Base-by-base conservation (phyloP, 495 filamentous ascomycete genomes). In the Podospora pseudoanserina region DNA sequence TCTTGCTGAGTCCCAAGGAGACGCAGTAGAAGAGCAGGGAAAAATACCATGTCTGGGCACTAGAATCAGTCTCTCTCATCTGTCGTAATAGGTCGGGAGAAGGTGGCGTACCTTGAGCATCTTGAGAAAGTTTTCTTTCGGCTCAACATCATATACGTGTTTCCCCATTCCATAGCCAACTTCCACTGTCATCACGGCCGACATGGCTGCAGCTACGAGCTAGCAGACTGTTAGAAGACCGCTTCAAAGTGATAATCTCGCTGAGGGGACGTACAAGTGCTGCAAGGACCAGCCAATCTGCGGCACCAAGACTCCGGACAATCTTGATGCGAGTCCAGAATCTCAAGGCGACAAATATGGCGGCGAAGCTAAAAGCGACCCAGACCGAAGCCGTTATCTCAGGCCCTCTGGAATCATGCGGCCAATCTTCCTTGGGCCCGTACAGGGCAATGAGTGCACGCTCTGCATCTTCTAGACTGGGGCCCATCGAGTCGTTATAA, bases 241-340 rank as follows among this genome's bases (percentile, higher is more conserved):
- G n/a, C 18, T 19, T 30, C 11, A 19, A 23, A 9, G 68, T 16
- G 7, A n/a, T 30, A 32, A 15, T 15, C 26, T 30, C 19, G 15
- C 59, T 9, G 7, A 11, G 7, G 39, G 15, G 60, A 69, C 64
- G 16, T 63, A 77, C 73, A 18, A 72, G 49, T 15, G 75, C 65
- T 6, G 70, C 18, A 5, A 60, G 32, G 23, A 75, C 70, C 30
- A 67, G 68, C 65, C 65, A 75, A 34, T 77, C 75, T 15, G 70
- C 20, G 2, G 53, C 4, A 18, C 71, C 70, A 18, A 77, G 60
- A 13, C 30, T 39, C 9, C 63, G 68, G 0, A 73, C 68, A 53
- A 75, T 68, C 57, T 58, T 68, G 34, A 57, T 56, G 9, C 75
- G 70, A 11, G 75, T 75, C 30, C 63, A 76, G 30, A 75, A 64